Conservation (phyloP, 345 rosid species). For the Citrus medica region DNA sequence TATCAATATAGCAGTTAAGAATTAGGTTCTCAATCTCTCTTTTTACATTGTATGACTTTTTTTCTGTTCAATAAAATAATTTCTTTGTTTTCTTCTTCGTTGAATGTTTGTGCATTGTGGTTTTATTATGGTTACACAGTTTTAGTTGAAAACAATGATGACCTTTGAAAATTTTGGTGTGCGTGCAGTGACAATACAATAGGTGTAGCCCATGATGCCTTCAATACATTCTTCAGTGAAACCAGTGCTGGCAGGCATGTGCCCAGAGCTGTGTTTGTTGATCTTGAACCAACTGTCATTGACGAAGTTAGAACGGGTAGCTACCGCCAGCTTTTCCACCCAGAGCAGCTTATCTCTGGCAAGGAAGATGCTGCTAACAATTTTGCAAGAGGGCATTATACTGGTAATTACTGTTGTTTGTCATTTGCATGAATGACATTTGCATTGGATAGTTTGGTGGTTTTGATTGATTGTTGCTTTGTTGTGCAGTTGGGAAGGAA, state of each 20-base stretch:
- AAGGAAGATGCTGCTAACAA: constrained; percentile 76
- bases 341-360: constrained; percentile 69
- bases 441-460: neutral
- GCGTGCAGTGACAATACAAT: constrained; percentile 36
- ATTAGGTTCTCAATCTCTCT: neutral
- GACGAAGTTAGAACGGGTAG: constrained; percentile 46
- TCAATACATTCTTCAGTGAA: constrained; percentile 61
- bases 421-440: neutral
- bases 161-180: neutral
- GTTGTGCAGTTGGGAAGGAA: constrained; percentile 57
- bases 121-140: neutral
- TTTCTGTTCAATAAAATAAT: neutral
- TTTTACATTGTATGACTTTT: neutral
- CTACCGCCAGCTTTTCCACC: constrained; percentile 69
- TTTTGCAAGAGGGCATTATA: constrained; percentile 70
- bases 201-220: constrained; percentile 39
- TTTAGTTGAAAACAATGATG: neutral
- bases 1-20: neutral
- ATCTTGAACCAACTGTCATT: constrained; percentile 54
- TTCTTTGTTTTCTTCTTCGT: neutral
- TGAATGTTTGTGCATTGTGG: neutral
- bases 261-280: constrained; percentile 50
- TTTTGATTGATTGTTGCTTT: constrained; percentile 3
- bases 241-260: constrained; percentile 54
- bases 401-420: constrained; percentile 26